These are phyloP conservation scores for Epicoccum nigrum DNA, from an alignment of 2,329 filamentous ascomycete species.

Conservation along the genomic window DNA sequence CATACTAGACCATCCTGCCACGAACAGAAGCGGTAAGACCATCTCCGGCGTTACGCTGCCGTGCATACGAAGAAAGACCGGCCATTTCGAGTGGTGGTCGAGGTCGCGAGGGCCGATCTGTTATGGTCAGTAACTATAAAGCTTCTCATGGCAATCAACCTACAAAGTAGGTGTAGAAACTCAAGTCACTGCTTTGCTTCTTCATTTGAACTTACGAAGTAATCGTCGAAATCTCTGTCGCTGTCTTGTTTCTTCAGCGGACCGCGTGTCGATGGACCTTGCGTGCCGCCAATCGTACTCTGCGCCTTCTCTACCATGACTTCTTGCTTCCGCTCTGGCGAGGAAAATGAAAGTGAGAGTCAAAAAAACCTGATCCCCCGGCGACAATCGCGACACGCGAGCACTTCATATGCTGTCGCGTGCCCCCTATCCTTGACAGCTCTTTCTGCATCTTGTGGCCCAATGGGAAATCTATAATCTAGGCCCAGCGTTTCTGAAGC, in stretches of 20 bases:
- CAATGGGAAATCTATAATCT: constrained; percentile 6
- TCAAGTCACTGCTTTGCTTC: constrained; percentile 7
- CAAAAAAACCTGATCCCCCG: too few species aligned
- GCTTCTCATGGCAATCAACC: constrained; percentile 19
- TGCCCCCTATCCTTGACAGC: constrained; percentile 11
- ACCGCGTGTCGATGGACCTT: constrained; percentile 9
- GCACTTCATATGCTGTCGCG: constrained; percentile 16
- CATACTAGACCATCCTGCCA: constrained; percentile 69
- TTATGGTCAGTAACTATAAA: constrained; percentile 10
- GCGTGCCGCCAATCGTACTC: constrained; percentile 14
- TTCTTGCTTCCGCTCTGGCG: not conserved
- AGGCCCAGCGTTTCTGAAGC: constrained; percentile 22
- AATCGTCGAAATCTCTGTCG: constrained; percentile 56
- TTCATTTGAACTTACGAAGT: constrained; percentile 13
- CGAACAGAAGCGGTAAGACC: constrained; percentile 69
- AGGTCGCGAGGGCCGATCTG: constrained; percentile 68
- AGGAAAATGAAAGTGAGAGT: not conserved
- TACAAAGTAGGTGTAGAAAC: constrained; percentile 66
- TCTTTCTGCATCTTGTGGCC: constrained; percentile 1
- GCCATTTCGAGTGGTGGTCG: constrained; percentile 76
- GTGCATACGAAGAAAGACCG: constrained; percentile 74
- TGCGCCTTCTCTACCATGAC: constrained; percentile 25
- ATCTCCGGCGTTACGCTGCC: constrained; percentile 76
- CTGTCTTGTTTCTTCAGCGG: constrained; percentile 30
- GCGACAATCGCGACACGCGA: not conserved